Conservation (phyloP, 2,329 filamentous ascomycete genomes). For the Aspergillus sp. region DNA sequence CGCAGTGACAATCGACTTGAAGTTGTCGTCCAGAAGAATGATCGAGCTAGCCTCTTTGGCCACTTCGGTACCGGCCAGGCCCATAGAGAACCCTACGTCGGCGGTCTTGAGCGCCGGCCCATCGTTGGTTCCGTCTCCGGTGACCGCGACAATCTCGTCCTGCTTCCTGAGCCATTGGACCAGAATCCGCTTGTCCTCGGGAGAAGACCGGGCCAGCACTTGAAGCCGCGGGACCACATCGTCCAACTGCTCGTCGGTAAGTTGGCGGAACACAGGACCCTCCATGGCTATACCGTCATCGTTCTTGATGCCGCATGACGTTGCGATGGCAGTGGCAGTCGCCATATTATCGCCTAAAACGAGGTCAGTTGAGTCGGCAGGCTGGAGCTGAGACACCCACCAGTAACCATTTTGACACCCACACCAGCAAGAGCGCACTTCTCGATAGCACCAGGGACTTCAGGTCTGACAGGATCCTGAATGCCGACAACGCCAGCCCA, state of each 20-base stretch:
- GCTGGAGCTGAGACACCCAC: constrained; percentile 6
- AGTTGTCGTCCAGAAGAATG: constrained; percentile 59
- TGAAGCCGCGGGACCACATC: constrained; percentile 50
- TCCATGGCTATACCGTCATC: constrained; percentile 57
- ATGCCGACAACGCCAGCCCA: constrained; percentile 66
- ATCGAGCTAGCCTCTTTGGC: constrained; percentile 62
- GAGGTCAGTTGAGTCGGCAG: no score
- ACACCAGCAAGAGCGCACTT: constrained; percentile 61
- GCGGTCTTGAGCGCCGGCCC: constrained; percentile 56
- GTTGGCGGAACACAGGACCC: constrained; percentile 56
- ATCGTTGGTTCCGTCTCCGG: constrained; percentile 60
- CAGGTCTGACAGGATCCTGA: constrained; percentile 61
- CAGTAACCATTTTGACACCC: constrained; percentile 64
- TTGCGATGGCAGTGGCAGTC: constrained; percentile 64
- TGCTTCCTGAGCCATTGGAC: constrained; percentile 53
- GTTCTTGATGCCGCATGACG: constrained; percentile 60
- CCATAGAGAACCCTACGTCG: constrained; percentile 61
- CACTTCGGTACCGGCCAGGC: constrained; percentile 56
- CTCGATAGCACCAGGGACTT: constrained; percentile 58
- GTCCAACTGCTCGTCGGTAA: constrained; percentile 52
- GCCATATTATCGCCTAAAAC: constrained; percentile 52
- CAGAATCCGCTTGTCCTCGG: constrained; percentile 57
- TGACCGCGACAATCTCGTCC: constrained; percentile 53
- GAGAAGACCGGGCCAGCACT: constrained; percentile 56
- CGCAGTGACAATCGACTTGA: constrained; percentile 55